Evolutionary conservation across 164 flowering plant genomes (phyloP).

Genomic region (Saururus chinensis): DNA sequence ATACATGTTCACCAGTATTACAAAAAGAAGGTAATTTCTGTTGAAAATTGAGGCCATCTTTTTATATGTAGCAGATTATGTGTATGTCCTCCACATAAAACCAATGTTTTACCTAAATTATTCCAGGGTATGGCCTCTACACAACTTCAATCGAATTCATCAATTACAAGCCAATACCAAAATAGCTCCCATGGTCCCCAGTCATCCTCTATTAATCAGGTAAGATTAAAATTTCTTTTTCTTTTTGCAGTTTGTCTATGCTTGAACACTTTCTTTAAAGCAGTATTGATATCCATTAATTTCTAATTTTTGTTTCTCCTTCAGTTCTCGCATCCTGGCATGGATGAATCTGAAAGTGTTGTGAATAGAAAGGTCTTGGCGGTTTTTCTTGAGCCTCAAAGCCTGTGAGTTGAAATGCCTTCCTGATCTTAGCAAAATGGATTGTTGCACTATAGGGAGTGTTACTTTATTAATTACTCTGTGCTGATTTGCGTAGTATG

Average conservation of each 20-base stretch:
- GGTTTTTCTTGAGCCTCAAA: constrained; percentile 38
- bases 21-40: constrained; percentile 38
- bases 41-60: not conserved
- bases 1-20: constrained; percentile 52
- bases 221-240: constrained; percentile 10
- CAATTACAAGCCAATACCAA: constrained; percentile 14
- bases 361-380: constrained; percentile 44
- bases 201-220: constrained; percentile 38
- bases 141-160: constrained; percentile 27
- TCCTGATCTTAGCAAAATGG: not conserved
- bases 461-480: too few species aligned
- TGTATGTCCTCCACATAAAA: not conserved
- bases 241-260: not conserved
- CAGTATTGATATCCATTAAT: not conserved
- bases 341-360: constrained; percentile 29
- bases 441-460: not conserved
- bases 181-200: constrained; percentile 25
- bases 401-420: constrained; percentile 34
- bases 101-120: constrained; percentile 8
- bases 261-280: not conserved
- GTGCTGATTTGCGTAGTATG: not conserved
- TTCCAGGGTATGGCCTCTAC: constrained; percentile 23
- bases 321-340: constrained; percentile 29
- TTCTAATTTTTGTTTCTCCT: constrained; percentile 2
- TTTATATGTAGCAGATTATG: not conserved